phyloP scores from a whole-genome alignment of 1,284 basidiomycete species.

The Ganoderma meredithae region DNA sequence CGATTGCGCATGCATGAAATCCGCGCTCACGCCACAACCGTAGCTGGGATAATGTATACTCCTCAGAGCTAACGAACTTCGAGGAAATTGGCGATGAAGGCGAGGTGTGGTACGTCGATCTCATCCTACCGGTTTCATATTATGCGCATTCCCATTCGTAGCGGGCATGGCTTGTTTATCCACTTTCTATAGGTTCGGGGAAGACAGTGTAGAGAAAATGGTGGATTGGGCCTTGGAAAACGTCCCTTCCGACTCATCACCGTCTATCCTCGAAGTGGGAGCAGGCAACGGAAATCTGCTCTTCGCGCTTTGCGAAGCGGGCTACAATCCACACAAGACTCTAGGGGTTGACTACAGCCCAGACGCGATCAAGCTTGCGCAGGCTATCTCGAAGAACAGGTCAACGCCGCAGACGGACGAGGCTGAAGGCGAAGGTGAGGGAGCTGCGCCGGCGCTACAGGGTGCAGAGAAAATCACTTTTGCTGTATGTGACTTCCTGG shows the following conservation, averaged over 20 bases:
- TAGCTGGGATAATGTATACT: constrained; percentile 79
- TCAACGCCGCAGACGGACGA: constrained; percentile 27
- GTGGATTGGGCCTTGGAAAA: constrained; percentile 68
- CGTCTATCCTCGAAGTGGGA: constrained; percentile 77
- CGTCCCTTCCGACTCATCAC: constrained; percentile 53
- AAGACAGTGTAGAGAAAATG: constrained; percentile 85
- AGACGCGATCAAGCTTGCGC: constrained; percentile 71
- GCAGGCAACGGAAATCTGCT: constrained; percentile 88
- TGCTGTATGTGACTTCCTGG: constrained; percentile 66
- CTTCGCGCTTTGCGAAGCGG: constrained; percentile 74
- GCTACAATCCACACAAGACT: constrained; percentile 62
- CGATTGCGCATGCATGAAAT: not conserved
- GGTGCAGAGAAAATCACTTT: constrained; percentile 54
- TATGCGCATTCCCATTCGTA: too few relatives aligned
- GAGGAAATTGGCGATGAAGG: constrained; percentile 88
- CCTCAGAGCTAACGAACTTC: constrained; percentile 78
- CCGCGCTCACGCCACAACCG: not conserved
- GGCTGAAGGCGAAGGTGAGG: constrained; percentile 16
- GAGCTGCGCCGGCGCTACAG: not conserved
- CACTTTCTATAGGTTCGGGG: constrained; percentile 73
- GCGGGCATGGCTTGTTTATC: not conserved
- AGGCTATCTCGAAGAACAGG: constrained; percentile 57
- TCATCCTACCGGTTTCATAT: not conserved
- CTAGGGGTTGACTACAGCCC: constrained; percentile 87
- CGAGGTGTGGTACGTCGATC: constrained; percentile 75